Conservation (phyloP, 2,329 filamentous ascomycete genomes). For the Colletotrichum abscissum region DNA sequence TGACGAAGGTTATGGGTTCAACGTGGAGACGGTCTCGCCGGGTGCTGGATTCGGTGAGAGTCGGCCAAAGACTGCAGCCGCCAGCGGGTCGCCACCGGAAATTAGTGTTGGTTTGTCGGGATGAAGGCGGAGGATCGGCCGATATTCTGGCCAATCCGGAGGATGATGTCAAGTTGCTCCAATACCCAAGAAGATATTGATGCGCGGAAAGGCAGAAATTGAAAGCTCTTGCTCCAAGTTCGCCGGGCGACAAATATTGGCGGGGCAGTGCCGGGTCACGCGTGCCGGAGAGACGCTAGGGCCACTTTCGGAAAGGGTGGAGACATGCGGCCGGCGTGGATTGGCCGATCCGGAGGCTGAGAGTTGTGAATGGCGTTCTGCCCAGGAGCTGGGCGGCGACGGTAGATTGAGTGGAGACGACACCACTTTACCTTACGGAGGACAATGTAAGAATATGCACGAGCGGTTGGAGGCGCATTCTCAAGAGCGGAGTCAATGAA, state of each 20-base stretch:
- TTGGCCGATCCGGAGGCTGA: conserved; percentile 30
- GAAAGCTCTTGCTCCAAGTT: not conserved
- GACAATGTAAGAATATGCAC: not conserved
- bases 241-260: conserved; percentile 27
- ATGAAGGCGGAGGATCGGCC: not conserved
- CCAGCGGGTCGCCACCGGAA: not conserved
- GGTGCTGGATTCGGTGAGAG: not conserved
- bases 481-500: conserved; percentile 5
- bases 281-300: conserved; percentile 25
- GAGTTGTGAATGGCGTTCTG: conserved; percentile 1
- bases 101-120: not conserved
- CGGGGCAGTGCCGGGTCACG: conserved; percentile 30
- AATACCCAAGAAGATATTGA: not conserved
- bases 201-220: not conserved
- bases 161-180: conserved; percentile 9
- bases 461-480: conserved; percentile 19
- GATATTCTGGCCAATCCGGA: not conserved
- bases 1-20: not conserved
- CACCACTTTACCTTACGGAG: not conserved
- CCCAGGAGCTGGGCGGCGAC: conserved; percentile 26
- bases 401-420: conserved; percentile 13
- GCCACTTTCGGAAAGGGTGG: conserved; percentile 20
- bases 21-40: conserved; percentile 12
- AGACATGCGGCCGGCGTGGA: conserved; percentile 5
- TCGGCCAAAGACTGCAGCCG: not conserved